A percentile compares a stretch with the other conserved stretches of the same genome.
phyloP scores from a whole-genome alignment of 768 basidiomycete genomes.

The Saitozyma podzolica region DNA sequence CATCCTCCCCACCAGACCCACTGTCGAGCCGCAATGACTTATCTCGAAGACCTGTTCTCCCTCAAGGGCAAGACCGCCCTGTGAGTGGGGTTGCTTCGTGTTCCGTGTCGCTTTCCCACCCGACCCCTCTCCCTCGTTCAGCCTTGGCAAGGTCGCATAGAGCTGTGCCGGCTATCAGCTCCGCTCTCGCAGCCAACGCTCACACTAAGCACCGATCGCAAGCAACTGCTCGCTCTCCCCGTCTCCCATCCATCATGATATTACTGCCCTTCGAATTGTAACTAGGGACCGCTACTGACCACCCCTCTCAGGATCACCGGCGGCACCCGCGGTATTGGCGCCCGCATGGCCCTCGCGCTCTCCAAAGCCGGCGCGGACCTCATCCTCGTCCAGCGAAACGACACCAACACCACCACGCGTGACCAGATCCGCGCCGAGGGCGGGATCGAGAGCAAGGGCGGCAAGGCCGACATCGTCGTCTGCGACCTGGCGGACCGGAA shows the following conservation, averaged over 20 bases:
- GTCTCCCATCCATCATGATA: too few species aligned
- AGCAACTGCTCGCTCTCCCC: too few species aligned
- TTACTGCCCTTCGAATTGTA: too few species aligned
- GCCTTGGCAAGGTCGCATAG: too few species aligned
- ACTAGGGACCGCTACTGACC: neutral
- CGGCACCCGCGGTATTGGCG: conserved; percentile 54
- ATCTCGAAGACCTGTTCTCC: conserved; percentile 50
- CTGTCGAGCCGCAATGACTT: conserved; percentile 23
- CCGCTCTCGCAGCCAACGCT: neutral
- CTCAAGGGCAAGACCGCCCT: conserved; percentile 54
- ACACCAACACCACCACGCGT: conserved; percentile 51
- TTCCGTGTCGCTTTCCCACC: neutral
- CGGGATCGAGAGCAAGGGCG: conserved; percentile 40
- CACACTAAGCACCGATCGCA: neutral
- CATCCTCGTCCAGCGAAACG: conserved; percentile 55
- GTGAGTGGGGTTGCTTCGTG: conserved; percentile 31
- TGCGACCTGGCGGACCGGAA: conserved; percentile 62
- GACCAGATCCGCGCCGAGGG: conserved; percentile 52
- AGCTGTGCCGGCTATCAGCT: neutral
- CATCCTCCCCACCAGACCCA: too few species aligned
- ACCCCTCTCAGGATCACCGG: conserved; percentile 38
- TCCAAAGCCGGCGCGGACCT: conserved; percentile 55
- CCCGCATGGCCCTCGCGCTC: conserved; percentile 52
- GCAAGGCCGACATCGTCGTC: conserved; percentile 56
- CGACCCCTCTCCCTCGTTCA: neutral